A percentile compares a stretch with the other conserved stretches of the same genome.
These are phyloP conservation scores for Pleurotus sapidus DNA, from an alignment of 768 basidiomycete species.

Conservation along the genomic window DNA sequence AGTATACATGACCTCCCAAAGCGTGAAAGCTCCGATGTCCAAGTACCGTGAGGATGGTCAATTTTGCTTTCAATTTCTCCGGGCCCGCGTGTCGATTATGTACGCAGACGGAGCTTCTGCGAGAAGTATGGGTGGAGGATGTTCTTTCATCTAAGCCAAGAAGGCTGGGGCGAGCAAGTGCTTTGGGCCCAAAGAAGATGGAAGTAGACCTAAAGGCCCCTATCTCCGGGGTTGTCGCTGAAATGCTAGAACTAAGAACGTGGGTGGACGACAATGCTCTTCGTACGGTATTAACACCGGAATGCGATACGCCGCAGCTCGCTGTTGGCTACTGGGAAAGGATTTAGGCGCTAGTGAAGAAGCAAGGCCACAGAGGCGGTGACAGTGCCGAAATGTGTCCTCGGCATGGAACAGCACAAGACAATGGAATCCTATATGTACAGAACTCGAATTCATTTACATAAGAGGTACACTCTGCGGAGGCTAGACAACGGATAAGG, in stretches of 20 bases:
- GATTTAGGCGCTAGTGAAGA: not conserved
- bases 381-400: not conserved
- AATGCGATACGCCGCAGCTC: too few species aligned
- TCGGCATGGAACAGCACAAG: not conserved
- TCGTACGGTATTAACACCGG: too few species aligned
- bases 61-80: not conserved
- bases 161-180: too few species aligned
- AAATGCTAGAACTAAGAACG: not conserved
- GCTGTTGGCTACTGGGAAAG: too few species aligned
- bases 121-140: not conserved
- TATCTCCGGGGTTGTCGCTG: not conserved
- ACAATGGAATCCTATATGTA: too few species aligned
- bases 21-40: not conserved
- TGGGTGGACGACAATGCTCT: too few species aligned
- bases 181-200: too few species aligned
- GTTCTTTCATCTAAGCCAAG: not conserved
- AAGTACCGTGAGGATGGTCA: not conserved
- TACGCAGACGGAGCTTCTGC: constrained; percentile 1
- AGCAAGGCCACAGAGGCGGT: not conserved
- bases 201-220: not conserved
- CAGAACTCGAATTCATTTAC: not conserved
- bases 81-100: constrained; percentile 6
- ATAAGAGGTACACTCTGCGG: not conserved
- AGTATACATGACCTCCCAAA: not conserved
- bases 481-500: not conserved